Conservation (phyloP, 2,329 filamentous ascomycete genomes). For the Arachnomyces sp. region DNA sequence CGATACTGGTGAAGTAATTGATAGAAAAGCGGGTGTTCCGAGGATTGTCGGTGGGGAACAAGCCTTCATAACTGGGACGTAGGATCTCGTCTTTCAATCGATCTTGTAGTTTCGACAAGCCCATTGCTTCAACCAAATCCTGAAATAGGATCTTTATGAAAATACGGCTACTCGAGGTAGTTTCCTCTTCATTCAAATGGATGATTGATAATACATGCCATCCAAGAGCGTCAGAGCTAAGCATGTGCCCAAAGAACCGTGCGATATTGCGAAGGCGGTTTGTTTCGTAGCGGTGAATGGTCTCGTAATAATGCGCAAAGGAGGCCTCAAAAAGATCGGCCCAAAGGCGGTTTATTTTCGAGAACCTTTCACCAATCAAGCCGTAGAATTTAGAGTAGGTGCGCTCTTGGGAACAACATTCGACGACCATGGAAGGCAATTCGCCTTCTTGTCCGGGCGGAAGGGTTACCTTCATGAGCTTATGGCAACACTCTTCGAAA, state of each 20-base stretch:
- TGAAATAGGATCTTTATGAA: constrained; percentile 98
- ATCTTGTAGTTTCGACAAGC: constrained; percentile 69
- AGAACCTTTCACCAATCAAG: constrained; percentile 86
- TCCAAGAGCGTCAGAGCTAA: constrained; percentile 79
- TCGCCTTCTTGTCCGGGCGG: constrained; percentile 82
- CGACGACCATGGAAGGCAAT: constrained; percentile 91
- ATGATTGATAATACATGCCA: constrained; percentile 85
- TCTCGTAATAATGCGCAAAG: constrained; percentile 92
- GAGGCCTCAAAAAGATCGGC: constrained; percentile 82
- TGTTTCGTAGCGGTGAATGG: constrained; percentile 93
- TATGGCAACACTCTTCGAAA: constrained; percentile 95
- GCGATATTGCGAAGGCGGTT: constrained; percentile 93
- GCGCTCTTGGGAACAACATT: constrained; percentile 92
- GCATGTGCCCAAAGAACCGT: constrained; percentile 85
- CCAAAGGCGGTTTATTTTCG: constrained; percentile 93
- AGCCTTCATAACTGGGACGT: constrained; percentile 67
- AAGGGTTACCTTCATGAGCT: constrained; percentile 88
- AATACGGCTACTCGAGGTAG: constrained; percentile 90
- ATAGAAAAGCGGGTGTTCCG: constrained; percentile 93
- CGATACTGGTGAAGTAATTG: constrained; percentile 98
- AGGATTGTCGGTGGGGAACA: constrained; percentile 85
- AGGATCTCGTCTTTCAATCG: constrained; percentile 72
- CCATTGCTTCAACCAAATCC: constrained; percentile 78
- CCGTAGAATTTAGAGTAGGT: constrained; percentile 98
- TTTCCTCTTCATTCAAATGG: constrained; percentile 92